Base-by-base conservation (phyloP, 176 grass and related monocot species). In the Pontederia crassipes region DNA sequence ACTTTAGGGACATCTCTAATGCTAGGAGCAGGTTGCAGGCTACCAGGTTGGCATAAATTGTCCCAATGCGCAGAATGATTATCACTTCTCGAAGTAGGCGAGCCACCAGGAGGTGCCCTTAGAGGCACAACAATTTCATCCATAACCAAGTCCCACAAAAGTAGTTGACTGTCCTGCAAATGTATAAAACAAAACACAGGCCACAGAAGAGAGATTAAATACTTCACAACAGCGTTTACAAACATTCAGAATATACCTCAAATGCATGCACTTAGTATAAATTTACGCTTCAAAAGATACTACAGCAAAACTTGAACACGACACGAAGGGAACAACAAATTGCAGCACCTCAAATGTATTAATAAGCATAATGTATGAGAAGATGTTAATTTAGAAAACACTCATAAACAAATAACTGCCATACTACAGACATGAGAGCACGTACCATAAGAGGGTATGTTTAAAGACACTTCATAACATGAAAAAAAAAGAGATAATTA, bases 71-170 rank as follows among this genome's bases (percentile, higher is more conserved):
- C 71, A 68, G 84, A 83, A 76, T 79, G 77, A 35, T 79, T 88
- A 70, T 81, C 84, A 58, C 74, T 81, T 68, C 82, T 93, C 57
- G 85, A 83, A 55, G 94, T 86, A 2, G 82, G 88, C 46, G 94
- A 93, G 17, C 79, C 78, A 17, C 82, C 76, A 11, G 94, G 57
- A 58, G 85, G 77, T 66, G 75, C 76, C 2, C 82, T 77, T 40
- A 98, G 67, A 59, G 88, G 85, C 13, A 86, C 82, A 45, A 68
- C 85, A 72, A 93, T 88, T 79, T 89, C 94, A 45, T 89, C 94
- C 79, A 81, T 70, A 28, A 78, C 79, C 65, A 98, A 72, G 71
- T 93, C 94, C 94, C 88, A 98, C 52, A 98, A 79, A 68, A 98
- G 85, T 48, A 98, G 68, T 67, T 86, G 88, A 10, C 85, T 83